Conservation (phyloP, 495 filamentous ascomycete genomes). For the Neurospora sp. region DNA sequence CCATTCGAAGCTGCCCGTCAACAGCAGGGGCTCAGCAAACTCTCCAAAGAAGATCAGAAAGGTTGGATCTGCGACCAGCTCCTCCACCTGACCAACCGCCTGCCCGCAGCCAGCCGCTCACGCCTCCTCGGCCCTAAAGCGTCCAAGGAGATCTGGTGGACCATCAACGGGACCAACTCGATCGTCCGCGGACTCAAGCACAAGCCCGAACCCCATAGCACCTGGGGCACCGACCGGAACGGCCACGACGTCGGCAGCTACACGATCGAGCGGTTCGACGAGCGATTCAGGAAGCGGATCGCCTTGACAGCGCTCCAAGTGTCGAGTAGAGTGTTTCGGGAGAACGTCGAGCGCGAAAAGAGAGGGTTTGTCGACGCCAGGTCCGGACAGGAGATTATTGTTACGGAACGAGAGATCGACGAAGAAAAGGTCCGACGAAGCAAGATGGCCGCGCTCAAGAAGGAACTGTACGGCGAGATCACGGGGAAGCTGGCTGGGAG, state of each 20-base stretch:
- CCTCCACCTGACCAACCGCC: slow-evolving; percentile 22
- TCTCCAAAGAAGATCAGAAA: slow-evolving; percentile 27
- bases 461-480: slow-evolving; percentile 34
- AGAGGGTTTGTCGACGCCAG: slow-evolving; percentile 2
- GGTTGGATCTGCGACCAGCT: slow-evolving; percentile 16
- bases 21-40: slow-evolving; percentile 23
- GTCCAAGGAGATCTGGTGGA: slow-evolving; percentile 40
- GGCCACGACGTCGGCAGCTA: slow-evolving; percentile 32
- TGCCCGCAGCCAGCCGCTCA: slow-evolving; percentile 10
- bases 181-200: slow-evolving; percentile 25
- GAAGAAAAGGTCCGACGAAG: slow-evolving; percentile 33
- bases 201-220: slow-evolving; percentile 10
- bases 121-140: slow-evolving; percentile 30
- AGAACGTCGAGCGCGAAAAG: slow-evolving; percentile 14
- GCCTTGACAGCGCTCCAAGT: slow-evolving; percentile 19
- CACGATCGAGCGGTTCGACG: slow-evolving; percentile 27
- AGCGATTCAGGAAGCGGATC: slow-evolving; percentile 17
- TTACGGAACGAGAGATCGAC: slow-evolving; percentile 30
- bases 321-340: slow-evolving; percentile 20
- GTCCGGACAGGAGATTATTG: slow-evolving; percentile 13
- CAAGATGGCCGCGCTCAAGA: slow-evolving; percentile 32
- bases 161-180: slow-evolving; percentile 33
- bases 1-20: slow-evolving; percentile 19
- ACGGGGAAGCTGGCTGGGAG: slow-evolving; percentile 49
- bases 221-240: slow-evolving; percentile 34